A percentile compares a stretch with the other conserved stretches of the same genome.
These are phyloP conservation scores for Crocinoboletus sp. DNA, from an alignment of 1,284 basidiomycete genomes.

Conservation along the genomic window DNA sequence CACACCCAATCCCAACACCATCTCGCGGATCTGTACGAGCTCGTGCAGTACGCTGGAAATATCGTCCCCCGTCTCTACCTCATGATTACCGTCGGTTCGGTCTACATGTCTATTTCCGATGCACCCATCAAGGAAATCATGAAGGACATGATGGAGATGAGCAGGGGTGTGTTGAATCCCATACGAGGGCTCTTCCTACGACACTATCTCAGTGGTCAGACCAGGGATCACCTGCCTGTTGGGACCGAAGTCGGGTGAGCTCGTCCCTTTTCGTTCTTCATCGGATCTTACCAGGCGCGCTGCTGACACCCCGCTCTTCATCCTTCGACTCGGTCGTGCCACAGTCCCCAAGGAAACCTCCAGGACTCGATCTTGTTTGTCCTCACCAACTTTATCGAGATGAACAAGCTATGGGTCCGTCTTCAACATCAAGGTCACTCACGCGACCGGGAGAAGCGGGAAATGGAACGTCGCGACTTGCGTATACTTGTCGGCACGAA, in stretches of 20 bases:
- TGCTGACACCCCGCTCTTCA: not conserved
- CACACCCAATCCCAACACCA: slow-evolving; percentile 88
- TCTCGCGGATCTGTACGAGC: slow-evolving; percentile 93
- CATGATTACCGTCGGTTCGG: slow-evolving; percentile 97
- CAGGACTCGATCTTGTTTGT: slow-evolving; percentile 94
- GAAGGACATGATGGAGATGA: slow-evolving; percentile 99
- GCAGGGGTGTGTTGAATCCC: slow-evolving; percentile 89
- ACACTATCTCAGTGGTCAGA: slow-evolving; percentile 94
- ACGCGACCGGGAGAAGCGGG: slow-evolving; percentile 91
- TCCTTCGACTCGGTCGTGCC: not conserved
- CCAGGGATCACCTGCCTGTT: slow-evolving; percentile 89
- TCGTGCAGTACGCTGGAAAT: slow-evolving; percentile 94
- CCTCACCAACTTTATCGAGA: slow-evolving; percentile 96
- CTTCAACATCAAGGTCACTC: slow-evolving; percentile 96
- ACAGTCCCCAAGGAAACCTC: slow-evolving; percentile 79
- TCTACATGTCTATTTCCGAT: slow-evolving; percentile 95
- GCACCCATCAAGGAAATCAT: slow-evolving; percentile 97
- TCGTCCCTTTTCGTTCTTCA: not conserved
- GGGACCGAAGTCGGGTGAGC: slow-evolving; percentile 77
- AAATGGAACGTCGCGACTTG: slow-evolving; percentile 89
- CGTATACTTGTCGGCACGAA: slow-evolving; percentile 96
- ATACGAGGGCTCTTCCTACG: slow-evolving; percentile 90
- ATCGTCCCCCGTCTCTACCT: slow-evolving; percentile 94
- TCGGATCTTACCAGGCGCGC: not conserved
- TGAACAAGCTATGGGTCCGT: slow-evolving; percentile 99